Base-by-base conservation (phyloP, 2,329 filamentous ascomycete genomes). In the Coniella vitis region DNA sequence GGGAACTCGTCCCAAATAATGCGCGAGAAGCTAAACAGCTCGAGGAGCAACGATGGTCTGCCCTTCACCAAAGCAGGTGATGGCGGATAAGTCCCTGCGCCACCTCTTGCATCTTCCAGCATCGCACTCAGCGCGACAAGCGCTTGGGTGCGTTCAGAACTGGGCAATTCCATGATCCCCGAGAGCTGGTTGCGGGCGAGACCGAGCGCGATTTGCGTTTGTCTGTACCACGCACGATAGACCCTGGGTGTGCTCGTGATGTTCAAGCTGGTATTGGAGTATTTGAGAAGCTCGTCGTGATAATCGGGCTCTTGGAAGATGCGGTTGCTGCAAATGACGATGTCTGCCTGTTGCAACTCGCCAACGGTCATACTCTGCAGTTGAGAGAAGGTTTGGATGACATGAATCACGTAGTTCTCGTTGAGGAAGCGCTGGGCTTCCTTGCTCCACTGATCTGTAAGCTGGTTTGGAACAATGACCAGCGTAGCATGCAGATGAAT, bases 1-100 rank as follows among this genome's bases (percentile, higher is more conserved):
- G 70, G 69, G 53, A 68, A 71, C 51, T 73, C 70, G 48, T 73
- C 70, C 54, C 66, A 66, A 9, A 73, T 60, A 10, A 71, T 57
- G 4, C 69, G 62, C 16, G 63, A 52, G 31, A 61, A 72, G 31
- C 60, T 66, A 51, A 65, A 71, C 35, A 59, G 57, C 50, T 72
- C 67, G 0, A 73, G 55, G 2, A 65, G 31, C 29, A 38, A 7
- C 29, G 16, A 10, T 12, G 41, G 45, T 1, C 14, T 16, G 40
- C 40, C 45, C 3, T 21, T 35, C 7, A 14, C 4, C 25, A 32
- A n/a, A 34, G 37, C n/a, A 31, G 2, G 5, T 16, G n/a, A 9
- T 4, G 45, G 17, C 9, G 37, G 16, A n/a, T 17, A 38, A 20
- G 31, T 39, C 25, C 22, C 17, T 14, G 40, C 16, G 16, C 32